These are phyloP conservation scores for Hydnomerulius pinastri DNA, from an alignment of 768 basidiomycete species.

Conservation along the genomic window DNA sequence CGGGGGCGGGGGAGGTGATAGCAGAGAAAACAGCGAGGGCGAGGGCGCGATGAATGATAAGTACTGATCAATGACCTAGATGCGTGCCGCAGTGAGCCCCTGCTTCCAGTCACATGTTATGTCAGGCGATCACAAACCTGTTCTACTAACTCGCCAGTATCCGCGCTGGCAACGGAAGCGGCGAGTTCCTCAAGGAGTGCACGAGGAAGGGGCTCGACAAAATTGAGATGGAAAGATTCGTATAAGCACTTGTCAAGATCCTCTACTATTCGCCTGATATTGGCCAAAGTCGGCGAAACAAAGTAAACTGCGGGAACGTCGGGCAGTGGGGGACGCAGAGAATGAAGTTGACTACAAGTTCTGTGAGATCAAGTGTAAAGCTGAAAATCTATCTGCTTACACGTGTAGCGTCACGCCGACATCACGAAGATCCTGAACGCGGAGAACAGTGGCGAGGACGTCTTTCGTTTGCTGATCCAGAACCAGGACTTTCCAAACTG, in stretches of 20 bases:
- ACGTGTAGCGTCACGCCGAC: constrained; percentile 98
- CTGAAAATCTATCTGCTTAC: constrained; percentile 49
- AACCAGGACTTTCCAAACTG: constrained; percentile 96
- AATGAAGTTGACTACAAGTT: constrained; percentile 78
- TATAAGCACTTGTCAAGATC: constrained; percentile 90
- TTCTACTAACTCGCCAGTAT: constrained; percentile 77
- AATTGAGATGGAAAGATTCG: constrained; percentile 92
- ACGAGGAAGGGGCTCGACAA: constrained; percentile 89
- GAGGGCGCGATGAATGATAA: constrained; percentile 95
- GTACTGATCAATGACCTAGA: constrained; percentile 92
- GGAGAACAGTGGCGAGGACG: constrained; percentile 89
- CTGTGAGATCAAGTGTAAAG: constrained; percentile 5
- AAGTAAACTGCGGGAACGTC: constrained; percentile 99
- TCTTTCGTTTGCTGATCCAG: constrained; percentile 96
- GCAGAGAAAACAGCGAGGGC: constrained; percentile 86
- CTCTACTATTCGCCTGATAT: constrained; percentile 88
- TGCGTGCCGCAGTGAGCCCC: neutral
- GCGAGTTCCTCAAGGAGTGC: constrained; percentile 93
- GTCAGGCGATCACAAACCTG: constrained; percentile 49
- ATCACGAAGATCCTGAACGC: constrained; percentile 95
- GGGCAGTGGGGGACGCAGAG: constrained; percentile 81
- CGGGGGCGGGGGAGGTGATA: constrained; percentile 59
- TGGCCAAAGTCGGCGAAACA: constrained; percentile 84
- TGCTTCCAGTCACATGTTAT: neutral
- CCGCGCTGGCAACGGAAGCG: constrained; percentile 80